Base-by-base conservation (phyloP, 148 eudicot species). In the Vaccinium macrocarpon region DNA sequence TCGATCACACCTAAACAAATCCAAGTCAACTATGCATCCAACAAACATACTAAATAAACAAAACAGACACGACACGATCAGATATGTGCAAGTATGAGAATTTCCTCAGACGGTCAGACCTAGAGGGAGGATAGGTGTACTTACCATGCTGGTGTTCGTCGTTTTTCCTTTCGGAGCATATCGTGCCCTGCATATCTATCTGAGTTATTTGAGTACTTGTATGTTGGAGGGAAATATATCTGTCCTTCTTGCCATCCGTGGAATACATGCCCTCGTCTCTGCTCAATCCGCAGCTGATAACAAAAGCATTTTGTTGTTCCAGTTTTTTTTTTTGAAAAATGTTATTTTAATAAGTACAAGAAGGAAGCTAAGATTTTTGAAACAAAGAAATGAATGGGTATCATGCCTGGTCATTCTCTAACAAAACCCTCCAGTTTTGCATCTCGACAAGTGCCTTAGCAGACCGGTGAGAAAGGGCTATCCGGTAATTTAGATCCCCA, bases 81-180 rank as follows among this genome's bases (percentile, higher is more conserved):
- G 29, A 57, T n/a, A 80, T 62, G 19, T 38, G 52, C 13, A 59
- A 25, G 13, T 25, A 51, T 52, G 50, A 27, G 50, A 38, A 64
- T 64, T 38, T 49, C 27, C 35, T 52, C 15, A 23, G n/a, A n/a
- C n/a, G n/a, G n/a, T n/a, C n/a, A n/a, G 9, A 52, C 16, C 0
- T 23, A 71, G 32, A 6, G 52, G 55, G 21, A 42, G 53, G 48
- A 78, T 57, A n/a, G 64, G 73, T 62, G n/a, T 82, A 79, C 84
- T 86, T 90, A 96, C 99, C 99, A 96, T 78, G 99, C 99, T 48
- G 99, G 99, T 23, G 99, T 96, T 82, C 99, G 83, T 59, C 99
- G 89, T 86, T 96, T 96, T 86, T 94, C 97, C 87, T 96, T 96
- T 13, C 93, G 91, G 80, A 92, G 95, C 91, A 91, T 85, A 84